Base-by-base conservation (phyloP, 352 stramenopile genomes). In the Blastocystis hominis region DNA sequence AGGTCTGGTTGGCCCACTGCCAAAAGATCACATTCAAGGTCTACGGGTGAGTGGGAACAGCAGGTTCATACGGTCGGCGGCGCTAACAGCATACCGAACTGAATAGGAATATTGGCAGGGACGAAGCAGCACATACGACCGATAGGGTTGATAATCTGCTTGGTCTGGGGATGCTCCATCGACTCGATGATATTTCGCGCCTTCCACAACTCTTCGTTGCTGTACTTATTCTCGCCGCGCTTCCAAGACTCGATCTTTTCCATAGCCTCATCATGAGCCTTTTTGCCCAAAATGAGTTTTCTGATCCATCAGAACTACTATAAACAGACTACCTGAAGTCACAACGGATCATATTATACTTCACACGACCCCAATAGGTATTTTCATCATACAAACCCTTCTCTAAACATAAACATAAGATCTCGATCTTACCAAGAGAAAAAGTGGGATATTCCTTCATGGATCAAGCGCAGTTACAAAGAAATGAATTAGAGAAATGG, bases 1-100 rank as follows among this genome's bases (percentile, higher is more conserved):
- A 96, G 24, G 91, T 94, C 89, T 96, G 93, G 91, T 96, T 96
- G 90, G 94, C 92, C 75, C 93, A 94, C 90, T 94, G 93, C 93
- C 93, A 95, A 86, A 95, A 94, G 86, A 95, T 88, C 59, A 95
- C 92, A 40, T 87, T 76, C n/a, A 72, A 87, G 46, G 70, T 81
- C 70, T 81, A 81, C 53, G 42, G 9, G 34, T 64, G 17, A 66
- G 9, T n/a, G 13, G 0, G 6, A 77, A 40, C 15, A 53, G 36
- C 62, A 78, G 50, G 10, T 38, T 20, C n/a, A 38, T n/a, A 72
- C 81, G 7, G 68, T 86, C n/a, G 77, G 30, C 42, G 55, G 10
- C 24, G 70, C 87, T 3, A 86, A 34, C 44, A 89, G 50, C 87
- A 89, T 89, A 20, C 87, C 89, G n/a, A 75, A 79, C 38, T 89